phyloP scores from a whole-genome alignment of 352 stramenopile genomes.

The Phytophthora sojae region DNA sequence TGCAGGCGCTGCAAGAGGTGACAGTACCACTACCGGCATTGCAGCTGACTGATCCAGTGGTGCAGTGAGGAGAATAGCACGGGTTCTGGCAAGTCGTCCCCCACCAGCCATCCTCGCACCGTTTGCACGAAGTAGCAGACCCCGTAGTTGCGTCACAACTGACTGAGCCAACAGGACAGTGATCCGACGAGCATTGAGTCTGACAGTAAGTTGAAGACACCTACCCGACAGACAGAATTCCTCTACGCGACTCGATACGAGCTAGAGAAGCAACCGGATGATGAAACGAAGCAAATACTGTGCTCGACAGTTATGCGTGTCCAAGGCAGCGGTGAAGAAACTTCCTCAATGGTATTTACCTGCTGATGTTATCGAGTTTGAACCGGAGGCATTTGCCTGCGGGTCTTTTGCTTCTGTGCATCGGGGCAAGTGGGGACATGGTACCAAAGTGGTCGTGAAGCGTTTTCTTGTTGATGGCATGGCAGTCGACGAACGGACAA shows the following conservation, averaged over 20 bases:
- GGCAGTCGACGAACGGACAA: not conserved
- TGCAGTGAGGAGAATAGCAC: not conserved
- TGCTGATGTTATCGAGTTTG: constrained; percentile 17
- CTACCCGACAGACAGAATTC: constrained; percentile 1
- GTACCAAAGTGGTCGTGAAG: constrained; percentile 9
- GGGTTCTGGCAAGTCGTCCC: not conserved
- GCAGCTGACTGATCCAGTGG: not conserved
- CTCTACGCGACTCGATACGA: constrained; percentile 18
- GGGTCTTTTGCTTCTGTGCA: constrained; percentile 5
- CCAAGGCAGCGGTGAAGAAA: not conserved
- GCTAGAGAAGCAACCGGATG: not conserved
- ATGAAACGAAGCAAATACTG: constrained; percentile 6
- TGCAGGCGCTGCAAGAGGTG: too few species aligned
- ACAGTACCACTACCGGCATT: not conserved
- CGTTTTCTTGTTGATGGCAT: constrained; percentile 1
- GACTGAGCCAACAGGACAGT: not conserved
- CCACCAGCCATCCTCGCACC: not conserved
- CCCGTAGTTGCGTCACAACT: not conserved
- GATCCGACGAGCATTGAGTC: not conserved
- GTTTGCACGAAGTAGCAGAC: not conserved
- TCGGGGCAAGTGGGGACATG: not conserved
- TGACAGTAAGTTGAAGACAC: not conserved
- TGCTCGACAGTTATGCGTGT: constrained; percentile 13
- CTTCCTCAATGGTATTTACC: constrained; percentile 31
- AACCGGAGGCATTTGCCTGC: not conserved